phyloP scores from a whole-genome alignment of 176 grass and related monocot species.

The bread wheat (Triticum aestivum) region IWGSC_CS_RefSeq_v2.1 NC_057804.1:77739303-77739802 shows the following conservation, averaged over 20 bases:
- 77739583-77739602: neutral
- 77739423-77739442: neutral
- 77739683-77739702: constrained; percentile 24
- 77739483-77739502: neutral
- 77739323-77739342: neutral
- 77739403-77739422: too few relatives aligned
- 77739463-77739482: neutral
- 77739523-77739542: neutral
- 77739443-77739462: neutral
- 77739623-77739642: constrained; percentile 29
- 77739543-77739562: constrained; percentile 21
- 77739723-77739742: constrained; percentile 45
- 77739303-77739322: neutral
- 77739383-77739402: too few relatives aligned
- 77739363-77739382: neutral
- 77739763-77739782: constrained; percentile 24
- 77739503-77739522: neutral
- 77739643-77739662: constrained; percentile 29
- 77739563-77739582: constrained; percentile 12
- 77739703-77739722: constrained; percentile 18
- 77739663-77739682: constrained; percentile 27
- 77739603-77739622: neutral
- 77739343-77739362: neutral
- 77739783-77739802: constrained; percentile 25
- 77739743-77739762: constrained; percentile 49